Evolutionary conservation across 768 basidiomycete species (phyloP), one percentile per base, ranked within the genome.

Genomic region (Dioszegia hungarica): DNA sequence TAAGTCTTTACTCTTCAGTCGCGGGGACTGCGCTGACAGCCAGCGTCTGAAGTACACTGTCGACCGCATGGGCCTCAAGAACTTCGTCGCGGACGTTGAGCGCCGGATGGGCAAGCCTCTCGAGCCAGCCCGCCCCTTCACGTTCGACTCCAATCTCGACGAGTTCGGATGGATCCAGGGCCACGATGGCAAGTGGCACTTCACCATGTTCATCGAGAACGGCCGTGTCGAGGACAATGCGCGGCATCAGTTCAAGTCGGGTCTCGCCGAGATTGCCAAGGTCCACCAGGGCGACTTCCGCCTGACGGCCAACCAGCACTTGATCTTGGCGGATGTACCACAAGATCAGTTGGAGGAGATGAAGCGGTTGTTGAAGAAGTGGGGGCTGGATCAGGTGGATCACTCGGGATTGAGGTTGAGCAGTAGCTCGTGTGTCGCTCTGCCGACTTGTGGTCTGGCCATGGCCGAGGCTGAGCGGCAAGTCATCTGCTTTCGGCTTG

Each of bases 201-300:
- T 91, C 77, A 90, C 87, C 48, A 80, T 87, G 76, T 98, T 92
- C 77, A 88, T 99, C 75, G 95, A 99, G 79, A 99, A 99, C 69
- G 94, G 95, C 19, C 89, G 94, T 20, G 83, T 99, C n/a, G 86
- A 91, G 76, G 92, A 98, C 76, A 90, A 92, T 75, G 28, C 64
- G 11, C 86, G 90, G 12, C 83, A 84, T 51, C 85, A 89, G 62
- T 97, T 90, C 85, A 97, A 98, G 82, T 85, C 88, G 5, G 93
- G 89, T 31, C 79, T 99, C 54, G 82, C 85, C 44, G 92, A 94
- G 78, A 90, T 99, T 60, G 95, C 95, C 43, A 86, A 88, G 78
- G 79, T 91, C 5, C 92, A 94, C 83, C 91, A 90, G 81, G 95
- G 95, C 48, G 80, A 83, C 6, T 97, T 98, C 84, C 81, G 93